Base-by-base conservation (phyloP, 768 basidiomycete species). In the Boletus sensibilis region DNA sequence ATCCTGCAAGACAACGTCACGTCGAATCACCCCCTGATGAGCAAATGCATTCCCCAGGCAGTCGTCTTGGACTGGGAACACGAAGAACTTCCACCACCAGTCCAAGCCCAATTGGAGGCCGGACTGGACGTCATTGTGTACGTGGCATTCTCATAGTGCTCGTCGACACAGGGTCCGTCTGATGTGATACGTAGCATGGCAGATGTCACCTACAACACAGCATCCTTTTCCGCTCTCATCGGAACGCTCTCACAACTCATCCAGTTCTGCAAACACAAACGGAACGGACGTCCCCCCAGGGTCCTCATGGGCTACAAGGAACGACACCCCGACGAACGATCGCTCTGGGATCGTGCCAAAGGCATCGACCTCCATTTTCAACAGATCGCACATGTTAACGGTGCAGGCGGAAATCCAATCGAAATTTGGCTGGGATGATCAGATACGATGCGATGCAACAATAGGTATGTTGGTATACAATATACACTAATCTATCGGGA, bases 161-260 rank as follows among this genome's bases (percentile, higher is more conserved):
- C 10, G 10, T 39, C 0, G 16, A 29, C 16, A 23, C 25, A 1
- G 16, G 6, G 7, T 14, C 20, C 4, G 10, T 52, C 44, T 56
- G 33, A 55, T 39, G 13, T 42, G 31, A 47, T 35, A 25, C 38
- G n/a, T 61, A 94, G 93, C 42, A 92, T 95, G 85, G 90, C 93
- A 13, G 94, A 97, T 64, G 91, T 95, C 9, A 88, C 92, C 1
- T 96, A 95, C 75, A 96, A 96, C 73, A 92, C 90, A 1, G 75
- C 85, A 1, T 88, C 92, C 2, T 97, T 96, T 70, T 83, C 89
- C 2, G 78, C 88, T 0, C 82, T 96, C 39, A 71, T 92, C 18
- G 73, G 74, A n/a, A 94, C 92, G 0, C 73, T 96, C 23, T 71
- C 75, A 5, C 67, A 71, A 3, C 75, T 94, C 5, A 62, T 85